These are phyloP conservation scores for Fusarium virguliforme DNA, from an alignment of 2,329 filamentous ascomycete genomes.

Conservation along the genomic window DNA sequence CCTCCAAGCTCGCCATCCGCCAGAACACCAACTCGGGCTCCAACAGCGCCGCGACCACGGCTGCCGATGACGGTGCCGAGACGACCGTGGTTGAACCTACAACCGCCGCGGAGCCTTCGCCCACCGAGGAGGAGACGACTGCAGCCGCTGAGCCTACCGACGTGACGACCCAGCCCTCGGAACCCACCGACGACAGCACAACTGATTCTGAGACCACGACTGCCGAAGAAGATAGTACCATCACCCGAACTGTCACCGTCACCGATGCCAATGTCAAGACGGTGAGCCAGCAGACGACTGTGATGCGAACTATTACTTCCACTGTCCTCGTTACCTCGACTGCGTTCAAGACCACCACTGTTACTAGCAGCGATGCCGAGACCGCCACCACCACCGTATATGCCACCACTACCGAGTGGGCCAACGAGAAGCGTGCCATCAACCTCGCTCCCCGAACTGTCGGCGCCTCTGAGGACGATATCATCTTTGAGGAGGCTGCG, in stretches of 20 bases:
- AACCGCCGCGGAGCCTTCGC: slow-evolving; percentile 23
- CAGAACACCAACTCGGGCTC: slow-evolving; percentile 33
- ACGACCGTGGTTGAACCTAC: slow-evolving; percentile 34
- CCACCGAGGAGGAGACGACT: slow-evolving; percentile 19
- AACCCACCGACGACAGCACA: slow-evolving; percentile 14
- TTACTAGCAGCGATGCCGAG: slow-evolving; percentile 56
- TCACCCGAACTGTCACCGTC: slow-evolving; percentile 54
- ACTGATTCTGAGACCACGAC: slow-evolving; percentile 18
- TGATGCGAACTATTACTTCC: slow-evolving; percentile 51
- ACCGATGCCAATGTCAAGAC: slow-evolving; percentile 50
- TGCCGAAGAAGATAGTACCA: slow-evolving; percentile 49
- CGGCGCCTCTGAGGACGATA: slow-evolving; percentile 31
- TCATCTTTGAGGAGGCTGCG: slow-evolving; percentile 31
- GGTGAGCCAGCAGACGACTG: slow-evolving; percentile 52
- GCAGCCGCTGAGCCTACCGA: slow-evolving; percentile 4
- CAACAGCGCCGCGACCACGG: background rate
- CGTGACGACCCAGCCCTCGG: background rate
- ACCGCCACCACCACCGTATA: slow-evolving; percentile 58
- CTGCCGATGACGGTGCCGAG: background rate
- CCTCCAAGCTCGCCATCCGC: slow-evolving; percentile 34
- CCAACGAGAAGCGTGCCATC: slow-evolving; percentile 56
- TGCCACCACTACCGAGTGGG: slow-evolving; percentile 55
- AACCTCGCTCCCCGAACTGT: slow-evolving; percentile 51
- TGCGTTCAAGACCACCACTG: slow-evolving; percentile 56
- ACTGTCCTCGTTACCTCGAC: slow-evolving; percentile 57